Evolutionary conservation across 257 asterid species (phyloP).

Genomic region (Euphrasia confusa): DNA sequence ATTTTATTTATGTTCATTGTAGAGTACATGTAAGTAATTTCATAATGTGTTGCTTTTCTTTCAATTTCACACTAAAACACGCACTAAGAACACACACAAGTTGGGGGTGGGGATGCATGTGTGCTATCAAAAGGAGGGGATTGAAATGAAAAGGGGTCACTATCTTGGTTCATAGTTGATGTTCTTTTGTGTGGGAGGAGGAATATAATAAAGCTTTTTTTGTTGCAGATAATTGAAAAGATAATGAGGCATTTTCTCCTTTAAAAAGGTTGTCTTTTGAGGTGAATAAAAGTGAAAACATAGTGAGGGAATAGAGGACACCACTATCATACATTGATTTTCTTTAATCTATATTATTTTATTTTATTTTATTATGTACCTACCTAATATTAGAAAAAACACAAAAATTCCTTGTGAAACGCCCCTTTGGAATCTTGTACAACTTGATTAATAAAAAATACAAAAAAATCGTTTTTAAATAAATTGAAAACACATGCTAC

Average conservation of each 20-base stretch:
- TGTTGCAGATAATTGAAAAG: neutral
- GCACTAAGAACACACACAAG: neutral
- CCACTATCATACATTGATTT: neutral
- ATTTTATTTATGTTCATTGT: no score
- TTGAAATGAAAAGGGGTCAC: constrained; percentile 1
- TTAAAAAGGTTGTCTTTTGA: neutral
- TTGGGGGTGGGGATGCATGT: neutral
- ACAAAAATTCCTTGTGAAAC: no score
- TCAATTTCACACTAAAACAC: neutral
- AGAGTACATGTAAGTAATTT: neutral
- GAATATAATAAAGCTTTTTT: neutral
- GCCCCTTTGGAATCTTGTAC: no score
- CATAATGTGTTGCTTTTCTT: neutral
- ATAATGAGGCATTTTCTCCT: neutral
- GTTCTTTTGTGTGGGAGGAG: neutral
- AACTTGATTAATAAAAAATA: no score
- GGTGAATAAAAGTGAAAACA: neutral
- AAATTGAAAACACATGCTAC: no score
- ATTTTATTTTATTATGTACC: no score
- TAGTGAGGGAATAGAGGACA: neutral
- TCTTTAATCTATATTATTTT: no score
- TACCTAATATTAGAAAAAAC: no score
- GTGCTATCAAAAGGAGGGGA: neutral
- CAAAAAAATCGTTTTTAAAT: no score
- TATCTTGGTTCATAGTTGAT: neutral